Base-by-base conservation (phyloP, 148 eudicot species). In the Linanthus parryae region DNA sequence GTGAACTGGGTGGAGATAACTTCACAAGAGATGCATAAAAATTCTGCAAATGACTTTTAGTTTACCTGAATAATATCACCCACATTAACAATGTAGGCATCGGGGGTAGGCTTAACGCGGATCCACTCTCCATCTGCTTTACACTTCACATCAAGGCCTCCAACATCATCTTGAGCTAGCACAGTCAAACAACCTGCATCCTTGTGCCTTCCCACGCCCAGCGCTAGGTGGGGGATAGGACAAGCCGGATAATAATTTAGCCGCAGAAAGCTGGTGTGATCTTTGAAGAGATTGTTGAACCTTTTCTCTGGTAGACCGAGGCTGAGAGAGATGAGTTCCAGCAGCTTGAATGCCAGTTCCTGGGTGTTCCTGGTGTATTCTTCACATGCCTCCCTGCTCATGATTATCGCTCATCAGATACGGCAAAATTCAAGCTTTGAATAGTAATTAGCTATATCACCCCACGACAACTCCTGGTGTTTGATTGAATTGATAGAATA, bases 251-350 rank as follows among this genome's bases (percentile, higher is more conserved):
- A 75, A 52, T 70, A 52, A 43, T 75, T 71, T 22, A 75, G 56
- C 19, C 80, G 56, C 20, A 71, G 44, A 14, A 67, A 63, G 27
- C 62, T 56, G 2, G 80, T 35, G 0, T 67, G 71, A 8, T 74
- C 70, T 8, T 56, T 21, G 58, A 69, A 69, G 24, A 7, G 57
- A 1, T 49, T 51, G 13, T 52, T 46, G 6, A 69, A 47, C 26
- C 35, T 48, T 14, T 64, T 44, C 13, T 30, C 52, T 27, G 68
- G 30, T 21, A 64, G 34, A n/a, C 50, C 65, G 46, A 74, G 58
- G 65, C 74, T 69, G 57, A 64, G 41, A 43, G 74, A 67, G 12
- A 74, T 74, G 14, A 74, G 68, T 67, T 74, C 71, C 56, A 69
- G 40, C 25, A 74, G 14, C 63, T 48, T 69, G 41, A 26, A 57